Base-by-base conservation (phyloP, 2,329 filamentous ascomycete genomes). In the Nannizzia gypsea region DNA sequence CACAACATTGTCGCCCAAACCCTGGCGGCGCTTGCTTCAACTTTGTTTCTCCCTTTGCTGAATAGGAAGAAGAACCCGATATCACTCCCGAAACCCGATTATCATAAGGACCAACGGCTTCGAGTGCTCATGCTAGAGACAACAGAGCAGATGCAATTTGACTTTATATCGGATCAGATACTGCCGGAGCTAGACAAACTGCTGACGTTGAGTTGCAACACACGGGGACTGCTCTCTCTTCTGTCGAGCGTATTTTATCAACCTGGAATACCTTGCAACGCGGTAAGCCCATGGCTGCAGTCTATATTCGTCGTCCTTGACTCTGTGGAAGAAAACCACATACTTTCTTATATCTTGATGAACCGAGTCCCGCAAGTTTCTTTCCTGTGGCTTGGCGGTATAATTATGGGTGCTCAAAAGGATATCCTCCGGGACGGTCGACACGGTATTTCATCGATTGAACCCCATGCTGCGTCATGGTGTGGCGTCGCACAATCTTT, bases 311-410 rank as follows among this genome's bases (percentile, higher is more conserved):
- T 66, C 31, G 64, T 66, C 24, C 67, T 71, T 28, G 61, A 66
- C 28, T 34, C 67, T 48, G 56, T 64, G 24, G 54, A 46, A 6
- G 57, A 62, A n/a, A 60, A 62, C 15, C 61, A 60, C 1, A 15
- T 66, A 26, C 60, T 69, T 28, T 64, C 64, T 26, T 65, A 62
- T 24, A 68, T 71, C 63, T 56, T 68, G 44, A 68, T 68, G 64
- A 62, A 66, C 38, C 63, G 67, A 26, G 59, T 54, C 44, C 68
- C 65, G 22, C 59, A 63, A 34, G 54, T 67, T 59, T 59, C 67
- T n/a, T 63, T 64, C 46, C 62, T 71, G 9, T 71, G 69, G 69
- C 63, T 69, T 34, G 67, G 70, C n/a, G 62, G 59, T 11, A 63
- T 63, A 8, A 59, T 69, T 54, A 61, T 69, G 2, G 66, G 66